Evolutionary conservation across 495 filamentous ascomycete species (phyloP).

Genomic region (Xeromyces bisporus): DNA sequence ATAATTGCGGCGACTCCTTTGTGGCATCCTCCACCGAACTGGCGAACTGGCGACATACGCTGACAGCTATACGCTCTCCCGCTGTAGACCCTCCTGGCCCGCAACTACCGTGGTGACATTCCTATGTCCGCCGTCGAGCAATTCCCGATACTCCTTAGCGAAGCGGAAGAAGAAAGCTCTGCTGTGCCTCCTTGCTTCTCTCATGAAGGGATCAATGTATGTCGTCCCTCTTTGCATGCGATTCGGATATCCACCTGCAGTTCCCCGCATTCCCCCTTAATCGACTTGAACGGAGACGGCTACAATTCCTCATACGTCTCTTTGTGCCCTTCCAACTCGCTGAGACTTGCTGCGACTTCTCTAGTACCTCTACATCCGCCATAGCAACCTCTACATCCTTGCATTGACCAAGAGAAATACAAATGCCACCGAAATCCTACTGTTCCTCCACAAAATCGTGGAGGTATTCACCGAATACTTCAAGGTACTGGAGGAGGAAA

Average conservation of each 20-base stretch:
- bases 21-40: neutral
- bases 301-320: too few species aligned
- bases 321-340: neutral
- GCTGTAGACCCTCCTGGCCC: slow-evolving; percentile 79
- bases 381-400: slow-evolving; percentile 98
- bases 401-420: slow-evolving; percentile 97
- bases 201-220: slow-evolving; percentile 92
- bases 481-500: slow-evolving; percentile 97
- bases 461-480: slow-evolving; percentile 99
- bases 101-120: slow-evolving; percentile 97
- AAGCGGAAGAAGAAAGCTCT: slow-evolving; percentile 98
- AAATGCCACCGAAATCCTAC: slow-evolving; percentile 94
- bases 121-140: slow-evolving; percentile 99
- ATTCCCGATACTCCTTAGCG: slow-evolving; percentile 89
- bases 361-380: slow-evolving; percentile 97
- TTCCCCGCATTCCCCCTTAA: slow-evolving; percentile 2
- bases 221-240: slow-evolving; percentile 10
- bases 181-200: slow-evolving; percentile 97
- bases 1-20: slow-evolving; percentile 2
- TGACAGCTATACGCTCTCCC: slow-evolving; percentile 1
- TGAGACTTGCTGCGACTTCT: slow-evolving; percentile 1
- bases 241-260: slow-evolving; percentile 5
- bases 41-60: neutral
- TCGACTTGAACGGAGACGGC: neutral
- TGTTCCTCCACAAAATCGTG: slow-evolving; percentile 96